Conservation (phyloP, 768 basidiomycete genomes). For the Rhizopogon sp. region DNA sequence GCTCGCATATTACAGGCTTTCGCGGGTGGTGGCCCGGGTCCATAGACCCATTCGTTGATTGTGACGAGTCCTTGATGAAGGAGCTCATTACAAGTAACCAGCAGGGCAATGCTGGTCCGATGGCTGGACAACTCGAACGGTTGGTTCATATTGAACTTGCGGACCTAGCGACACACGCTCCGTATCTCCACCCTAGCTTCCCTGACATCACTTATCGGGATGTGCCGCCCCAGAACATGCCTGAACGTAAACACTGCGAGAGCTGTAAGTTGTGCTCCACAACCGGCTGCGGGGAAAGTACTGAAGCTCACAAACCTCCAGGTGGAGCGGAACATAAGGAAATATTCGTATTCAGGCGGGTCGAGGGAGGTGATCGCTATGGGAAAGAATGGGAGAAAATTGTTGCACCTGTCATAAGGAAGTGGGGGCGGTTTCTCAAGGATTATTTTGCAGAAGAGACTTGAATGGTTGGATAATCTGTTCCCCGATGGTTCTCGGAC, state of each 20-base stretch:
- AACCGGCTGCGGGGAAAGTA: not conserved
- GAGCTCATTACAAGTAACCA: conserved; percentile 61
- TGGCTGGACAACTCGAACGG: conserved; percentile 71
- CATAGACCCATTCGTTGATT: conserved; percentile 28
- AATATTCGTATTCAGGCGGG: conserved; percentile 68
- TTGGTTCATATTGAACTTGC: conserved; percentile 77
- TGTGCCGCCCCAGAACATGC: conserved; percentile 9
- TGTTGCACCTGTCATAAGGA: conserved; percentile 70
- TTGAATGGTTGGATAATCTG: conserved; percentile 4
- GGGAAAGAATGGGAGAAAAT: conserved; percentile 72
- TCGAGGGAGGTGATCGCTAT: conserved; percentile 44
- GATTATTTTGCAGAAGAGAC: conserved; percentile 21
- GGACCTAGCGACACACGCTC: conserved; percentile 53
- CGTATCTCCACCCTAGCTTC: conserved; percentile 55
- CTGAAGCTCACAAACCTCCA: conserved; percentile 14
- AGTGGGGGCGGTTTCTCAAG: conserved; percentile 66
- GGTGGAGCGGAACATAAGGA: conserved; percentile 58
- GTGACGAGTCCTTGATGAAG: conserved; percentile 31
- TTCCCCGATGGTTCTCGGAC: not conserved
- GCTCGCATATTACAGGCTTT: conserved; percentile 68
- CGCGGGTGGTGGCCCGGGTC: conserved; percentile 71
- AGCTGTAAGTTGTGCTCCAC: conserved; percentile 44
- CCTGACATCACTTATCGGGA: conserved; percentile 30
- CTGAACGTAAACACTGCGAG: conserved; percentile 23
- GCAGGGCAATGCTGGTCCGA: conserved; percentile 55